A percentile compares a stretch with the other conserved stretches of the same genome.
phyloP scores from a whole-genome alignment of 1,139 yeast species.

The Protomyces arabidopsidicola region DNA sequence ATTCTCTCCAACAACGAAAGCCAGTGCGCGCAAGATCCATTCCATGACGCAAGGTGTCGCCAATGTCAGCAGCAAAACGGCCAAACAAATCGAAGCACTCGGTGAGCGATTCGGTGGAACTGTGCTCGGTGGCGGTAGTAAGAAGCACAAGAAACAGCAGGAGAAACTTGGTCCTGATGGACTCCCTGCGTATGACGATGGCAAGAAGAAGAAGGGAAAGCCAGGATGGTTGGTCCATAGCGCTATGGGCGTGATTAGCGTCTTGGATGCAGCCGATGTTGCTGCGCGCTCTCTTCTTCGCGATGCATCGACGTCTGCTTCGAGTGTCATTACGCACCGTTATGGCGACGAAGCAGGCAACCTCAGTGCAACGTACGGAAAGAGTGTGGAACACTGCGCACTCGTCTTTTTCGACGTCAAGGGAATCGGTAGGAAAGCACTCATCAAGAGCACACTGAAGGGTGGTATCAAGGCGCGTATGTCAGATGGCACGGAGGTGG shows the following conservation, averaged over 20 bases:
- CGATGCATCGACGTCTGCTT: conserved; percentile 7
- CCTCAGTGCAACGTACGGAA: conserved; percentile 13
- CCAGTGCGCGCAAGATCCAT: conserved; percentile 10
- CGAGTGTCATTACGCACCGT: conserved; percentile 19
- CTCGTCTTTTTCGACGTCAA: conserved; percentile 27
- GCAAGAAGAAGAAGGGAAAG: not conserved
- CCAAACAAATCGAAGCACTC: conserved; percentile 7
- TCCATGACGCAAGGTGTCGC: conserved; percentile 8
- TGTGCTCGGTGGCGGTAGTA: not conserved
- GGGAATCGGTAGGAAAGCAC: conserved; percentile 24
- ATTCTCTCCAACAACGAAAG: conserved; percentile 7
- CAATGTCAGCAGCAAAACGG: conserved; percentile 10
- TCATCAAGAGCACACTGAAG: conserved; percentile 13
- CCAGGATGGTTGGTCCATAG: conserved; percentile 43
- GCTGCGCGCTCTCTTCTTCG: conserved; percentile 48
- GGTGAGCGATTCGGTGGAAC: conserved; percentile 11
- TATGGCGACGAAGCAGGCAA: conserved; percentile 25
- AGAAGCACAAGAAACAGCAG: not conserved
- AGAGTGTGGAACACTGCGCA: conserved; percentile 19
- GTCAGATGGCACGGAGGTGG: conserved; percentile 24
- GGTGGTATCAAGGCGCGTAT: conserved; percentile 25
- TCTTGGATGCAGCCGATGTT: conserved; percentile 62
- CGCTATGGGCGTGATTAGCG: conserved; percentile 50
- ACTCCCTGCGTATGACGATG: not conserved
- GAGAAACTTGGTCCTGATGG: not conserved